Percentiles rank a stretch among this genome's conserved stretches.
These are phyloP conservation scores for Mimosa pudica DNA, from an alignment of 306 rosid species.

Conservation along the genomic window DNA sequence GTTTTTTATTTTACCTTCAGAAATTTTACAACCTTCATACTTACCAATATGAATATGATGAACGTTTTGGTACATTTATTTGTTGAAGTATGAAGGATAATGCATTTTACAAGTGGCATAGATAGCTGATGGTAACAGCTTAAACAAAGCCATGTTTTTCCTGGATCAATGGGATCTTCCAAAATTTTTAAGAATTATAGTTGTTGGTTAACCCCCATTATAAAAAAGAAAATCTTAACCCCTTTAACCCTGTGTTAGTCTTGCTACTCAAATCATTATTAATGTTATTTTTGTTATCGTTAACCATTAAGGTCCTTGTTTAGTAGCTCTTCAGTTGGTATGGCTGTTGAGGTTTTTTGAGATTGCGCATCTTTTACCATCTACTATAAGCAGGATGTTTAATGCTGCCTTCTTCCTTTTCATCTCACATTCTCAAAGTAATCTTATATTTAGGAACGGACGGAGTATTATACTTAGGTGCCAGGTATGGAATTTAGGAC, in stretches of 20 bases:
- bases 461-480: slow-evolving; percentile 53
- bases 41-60: not conserved
- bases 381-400: slow-evolving; percentile 95
- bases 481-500: slow-evolving; percentile 44
- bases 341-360: not conserved
- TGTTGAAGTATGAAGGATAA: slow-evolving; percentile 11
- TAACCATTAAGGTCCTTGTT: slow-evolving; percentile 12
- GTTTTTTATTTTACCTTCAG: not conserved
- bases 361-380: slow-evolving; percentile 18
- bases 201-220: not conserved
- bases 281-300: not conserved
- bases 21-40: slow-evolving; percentile 3
- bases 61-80: slow-evolving; percentile 20
- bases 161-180: not conserved
- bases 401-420: slow-evolving; percentile 98
- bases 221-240: not conserved
- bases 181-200: slow-evolving; percentile 8
- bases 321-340: slow-evolving; percentile 26
- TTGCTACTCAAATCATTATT: slow-evolving; percentile 22
- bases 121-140: slow-evolving; percentile 15
- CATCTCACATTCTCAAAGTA: slow-evolving; percentile 88
- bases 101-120: not conserved
- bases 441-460: slow-evolving; percentile 79
- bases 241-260: slow-evolving; percentile 23
- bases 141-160: slow-evolving; percentile 13